Evolutionary conservation across 257 asterid species (phyloP).

Genomic region (Thymus mandschuricus): DNA sequence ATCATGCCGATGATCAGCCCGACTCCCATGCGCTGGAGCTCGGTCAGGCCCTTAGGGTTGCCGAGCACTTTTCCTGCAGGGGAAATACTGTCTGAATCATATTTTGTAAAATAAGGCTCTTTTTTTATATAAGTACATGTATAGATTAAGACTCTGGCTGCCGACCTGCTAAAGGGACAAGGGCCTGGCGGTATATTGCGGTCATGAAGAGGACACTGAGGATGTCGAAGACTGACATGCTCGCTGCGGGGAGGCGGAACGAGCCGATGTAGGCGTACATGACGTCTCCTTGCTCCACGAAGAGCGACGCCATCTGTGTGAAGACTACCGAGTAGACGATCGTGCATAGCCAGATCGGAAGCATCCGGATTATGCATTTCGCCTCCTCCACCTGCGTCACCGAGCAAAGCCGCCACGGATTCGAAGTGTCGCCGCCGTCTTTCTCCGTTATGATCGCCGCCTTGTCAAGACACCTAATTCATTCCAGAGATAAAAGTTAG

Average conservation of each 20-base stretch:
- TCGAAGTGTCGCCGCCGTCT: conserved; percentile 34
- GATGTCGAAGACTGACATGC: conserved; percentile 82
- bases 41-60: conserved; percentile 65
- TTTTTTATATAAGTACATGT: no score
- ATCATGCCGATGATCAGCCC: conserved; percentile 70
- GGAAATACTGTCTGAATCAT: no score
- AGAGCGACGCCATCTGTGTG: conserved; percentile 86
- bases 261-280: conserved; percentile 52
- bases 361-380: conserved; percentile 68
- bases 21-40: conserved; percentile 84
- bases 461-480: conserved; percentile 60
- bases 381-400: conserved; percentile 85
- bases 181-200: conserved; percentile 49
- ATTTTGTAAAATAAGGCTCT: no score
- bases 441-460: conserved; percentile 58
- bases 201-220: conserved; percentile 66
- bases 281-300: conserved; percentile 78
- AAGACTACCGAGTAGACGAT: conserved; percentile 73
- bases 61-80: conserved; percentile 32
- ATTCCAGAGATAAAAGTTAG: no score
- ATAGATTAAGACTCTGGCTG: no score
- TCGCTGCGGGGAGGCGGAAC: conserved; percentile 76
- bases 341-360: conserved; percentile 83
- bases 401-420: conserved; percentile 71
- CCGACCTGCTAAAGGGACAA: conserved; percentile 50